Base-by-base conservation (phyloP, 2,329 filamentous ascomycete genomes). In the Scleromitrula shiraiana region DNA sequence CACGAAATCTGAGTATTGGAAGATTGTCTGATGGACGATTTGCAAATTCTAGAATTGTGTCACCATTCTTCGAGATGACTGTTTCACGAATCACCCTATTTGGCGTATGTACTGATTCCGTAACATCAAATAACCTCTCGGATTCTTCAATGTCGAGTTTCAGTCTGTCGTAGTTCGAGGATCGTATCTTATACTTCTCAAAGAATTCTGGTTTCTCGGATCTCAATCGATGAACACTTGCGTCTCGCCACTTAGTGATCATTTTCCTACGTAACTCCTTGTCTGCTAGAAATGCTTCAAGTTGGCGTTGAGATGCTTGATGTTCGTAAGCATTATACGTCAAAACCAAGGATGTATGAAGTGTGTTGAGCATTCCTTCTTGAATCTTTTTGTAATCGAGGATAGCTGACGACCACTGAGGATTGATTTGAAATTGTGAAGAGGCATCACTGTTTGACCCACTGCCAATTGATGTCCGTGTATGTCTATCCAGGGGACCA, bases 11-110 rank as follows among this genome's bases (percentile, higher is more conserved):
- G 9, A 73, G 54, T 1, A 70, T 67, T 0, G 72, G 70, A 40
- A 60, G 47, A 9, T 50, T 51, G 32, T 69, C 66, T 7, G 61
- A 59, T 1, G 57, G 61, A 0, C 61, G 56, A 51, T 76, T 75
- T 46, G 69, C 65, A 51, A 77, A 78, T 50, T 77, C 75, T 26
- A 78, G 65, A 22, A 78, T 67, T 2, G 67, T 67, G 50, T 77
- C 73, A 6, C 75, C 74, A 2, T 64, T 64, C 1, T 65, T 64
- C 0, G 69, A 65, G 43, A 77, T 72, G 29, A 63, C 57, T 35
- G 65, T 67, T 45, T 76, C 73, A 14, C 65, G 61, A 7, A 73
- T 62, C 0, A 58, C 59, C 40, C 68, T 63, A 14, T 65, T 66
- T 2, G 66, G 65, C 0, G 67, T 64, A 23, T 70, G 69, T 7